phyloP scores from a whole-genome alignment of 2,329 filamentous ascomycete genomes.

The Calonectria pseudoreteaudii region DNA sequence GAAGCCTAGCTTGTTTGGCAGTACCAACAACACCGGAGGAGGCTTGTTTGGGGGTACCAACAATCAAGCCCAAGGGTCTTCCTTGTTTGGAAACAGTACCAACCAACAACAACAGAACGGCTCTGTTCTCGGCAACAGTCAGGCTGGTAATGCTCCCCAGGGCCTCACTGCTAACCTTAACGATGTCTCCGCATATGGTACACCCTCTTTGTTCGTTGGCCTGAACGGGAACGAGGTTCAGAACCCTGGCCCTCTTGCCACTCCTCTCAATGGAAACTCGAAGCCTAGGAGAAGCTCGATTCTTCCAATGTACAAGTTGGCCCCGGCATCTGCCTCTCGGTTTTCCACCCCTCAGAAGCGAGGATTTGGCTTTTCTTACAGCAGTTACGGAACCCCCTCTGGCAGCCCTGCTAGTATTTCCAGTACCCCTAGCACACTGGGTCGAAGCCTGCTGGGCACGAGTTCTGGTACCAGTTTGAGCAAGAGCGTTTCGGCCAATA shows the following conservation, averaged over 20 bases:
- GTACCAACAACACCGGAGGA: slow-evolving; percentile 55
- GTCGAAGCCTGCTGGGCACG: slow-evolving; percentile 74
- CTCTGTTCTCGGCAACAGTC: slow-evolving; percentile 71
- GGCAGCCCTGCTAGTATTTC: slow-evolving; percentile 72
- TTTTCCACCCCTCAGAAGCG: slow-evolving; percentile 87
- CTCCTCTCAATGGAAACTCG: slow-evolving; percentile 80
- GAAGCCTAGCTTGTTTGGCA: slow-evolving; percentile 65
- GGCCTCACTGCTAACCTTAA: slow-evolving; percentile 82
- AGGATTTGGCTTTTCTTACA: slow-evolving; percentile 93
- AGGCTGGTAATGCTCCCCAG: slow-evolving; percentile 65
- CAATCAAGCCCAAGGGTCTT: slow-evolving; percentile 56
- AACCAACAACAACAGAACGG: slow-evolving; percentile 64
- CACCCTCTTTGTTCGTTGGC: slow-evolving; percentile 84
- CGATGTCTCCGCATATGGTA: slow-evolving; percentile 90
- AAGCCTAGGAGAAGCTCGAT: slow-evolving; percentile 85
- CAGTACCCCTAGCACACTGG: slow-evolving; percentile 76
- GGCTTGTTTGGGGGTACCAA: slow-evolving; percentile 67
- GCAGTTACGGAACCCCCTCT: slow-evolving; percentile 85
- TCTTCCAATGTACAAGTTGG: slow-evolving; percentile 88
- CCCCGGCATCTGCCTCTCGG: slow-evolving; percentile 82
- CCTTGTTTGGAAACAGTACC: slow-evolving; percentile 59
- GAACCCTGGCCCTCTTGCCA: slow-evolving; percentile 91
- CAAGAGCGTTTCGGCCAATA: slow-evolving; percentile 92
- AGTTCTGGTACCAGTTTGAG: slow-evolving; percentile 78
- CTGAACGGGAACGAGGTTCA: slow-evolving; percentile 70